A percentile compares a stretch with the other conserved stretches of the same genome.
These are phyloP conservation scores for Pythium aquatile DNA, from an alignment of 352 stramenopile genomes.

Conservation along the genomic window DNA sequence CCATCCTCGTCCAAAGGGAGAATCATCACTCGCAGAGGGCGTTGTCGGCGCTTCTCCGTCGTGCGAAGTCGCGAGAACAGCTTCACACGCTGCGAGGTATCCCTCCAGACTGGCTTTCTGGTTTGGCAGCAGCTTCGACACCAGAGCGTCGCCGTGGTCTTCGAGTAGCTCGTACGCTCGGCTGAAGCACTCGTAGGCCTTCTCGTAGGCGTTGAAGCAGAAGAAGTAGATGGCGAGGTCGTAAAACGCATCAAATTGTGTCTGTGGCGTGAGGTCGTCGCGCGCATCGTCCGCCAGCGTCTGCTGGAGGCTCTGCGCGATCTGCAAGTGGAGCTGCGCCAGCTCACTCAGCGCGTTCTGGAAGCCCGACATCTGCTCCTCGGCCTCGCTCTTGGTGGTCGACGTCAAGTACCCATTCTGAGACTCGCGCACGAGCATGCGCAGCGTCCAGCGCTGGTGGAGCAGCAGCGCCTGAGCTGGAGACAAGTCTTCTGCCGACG, in stretches of 20 bases:
- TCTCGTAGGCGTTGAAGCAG: conserved; percentile 71
- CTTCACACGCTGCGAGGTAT: conserved; percentile 69
- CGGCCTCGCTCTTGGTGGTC: conserved; percentile 59
- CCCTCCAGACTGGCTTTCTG: conserved; percentile 49
- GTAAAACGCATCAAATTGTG: conserved; percentile 61
- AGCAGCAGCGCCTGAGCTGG: conserved; percentile 56
- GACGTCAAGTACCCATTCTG: conserved; percentile 72
- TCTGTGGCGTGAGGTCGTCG: conserved; percentile 37
- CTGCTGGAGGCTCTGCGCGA: conserved; percentile 61
- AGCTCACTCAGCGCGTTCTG: conserved; percentile 70
- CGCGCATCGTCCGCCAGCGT: conserved; percentile 41
- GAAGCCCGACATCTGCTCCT: conserved; percentile 63
- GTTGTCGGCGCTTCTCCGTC: conserved; percentile 20
- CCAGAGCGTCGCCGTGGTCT: conserved; percentile 9
- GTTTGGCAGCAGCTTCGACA: conserved; percentile 1
- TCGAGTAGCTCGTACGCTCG: conserved; percentile 56
- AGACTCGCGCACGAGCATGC: conserved; percentile 63
- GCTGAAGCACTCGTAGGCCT: conserved; percentile 74
- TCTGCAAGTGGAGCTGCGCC: conserved; percentile 50
- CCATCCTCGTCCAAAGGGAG: not conserved
- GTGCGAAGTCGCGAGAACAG: conserved; percentile 41
- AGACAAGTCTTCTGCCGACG: conserved; percentile 13
- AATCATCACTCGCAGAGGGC: not conserved
- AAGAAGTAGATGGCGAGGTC: conserved; percentile 78
- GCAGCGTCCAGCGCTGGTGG: conserved; percentile 78